Conservation (phyloP, 352 stramenopile genomes). For the Phytopythium kandeliae region DNA sequence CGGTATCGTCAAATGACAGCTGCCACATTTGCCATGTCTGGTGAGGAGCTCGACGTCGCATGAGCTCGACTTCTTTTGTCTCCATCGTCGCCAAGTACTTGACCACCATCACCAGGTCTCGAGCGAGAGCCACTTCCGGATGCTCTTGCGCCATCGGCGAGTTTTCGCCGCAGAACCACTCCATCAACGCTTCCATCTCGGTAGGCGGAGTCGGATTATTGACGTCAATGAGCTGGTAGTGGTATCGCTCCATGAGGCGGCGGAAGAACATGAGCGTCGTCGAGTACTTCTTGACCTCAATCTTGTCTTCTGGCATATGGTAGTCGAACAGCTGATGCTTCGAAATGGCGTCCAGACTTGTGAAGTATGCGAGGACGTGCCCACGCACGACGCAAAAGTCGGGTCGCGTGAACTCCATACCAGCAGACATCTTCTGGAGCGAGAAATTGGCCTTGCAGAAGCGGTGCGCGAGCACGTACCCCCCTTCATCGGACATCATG, state of each 20-base stretch:
- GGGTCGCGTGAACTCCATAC: conserved; percentile 83
- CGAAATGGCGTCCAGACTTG: conserved; percentile 39
- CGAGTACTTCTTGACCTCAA: conserved; percentile 87
- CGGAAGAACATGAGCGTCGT: conserved; percentile 85
- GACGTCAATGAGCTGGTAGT: conserved; percentile 79
- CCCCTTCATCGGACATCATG: conserved; percentile 74
- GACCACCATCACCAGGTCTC: conserved; percentile 78
- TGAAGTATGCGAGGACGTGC: conserved; percentile 79
- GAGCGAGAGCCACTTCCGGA: conserved; percentile 68
- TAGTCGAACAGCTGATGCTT: conserved; percentile 82
- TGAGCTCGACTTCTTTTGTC: conserved; percentile 85
- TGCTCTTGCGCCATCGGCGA: conserved; percentile 80
- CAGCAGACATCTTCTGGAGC: conserved; percentile 60
- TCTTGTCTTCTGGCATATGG: conserved; percentile 86
- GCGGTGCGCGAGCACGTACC: conserved; percentile 75
- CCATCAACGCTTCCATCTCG: conserved; percentile 89
- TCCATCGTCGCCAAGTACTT: conserved; percentile 90
- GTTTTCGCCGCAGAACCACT: conserved; percentile 82
- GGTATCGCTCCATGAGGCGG: conserved; percentile 78
- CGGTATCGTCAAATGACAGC: conserved; percentile 83
- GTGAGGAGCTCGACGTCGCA: conserved; percentile 68
- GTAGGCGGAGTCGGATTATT: conserved; percentile 76
- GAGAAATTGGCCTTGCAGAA: conserved; percentile 87
- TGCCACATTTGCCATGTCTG: conserved; percentile 87
- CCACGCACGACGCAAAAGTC: conserved; percentile 70